Percentiles rank a stretch among this genome's conserved stretches.
Evolutionary conservation across 768 basidiomycete species (phyloP).

Genomic region (Boletus insuetus): DNA sequence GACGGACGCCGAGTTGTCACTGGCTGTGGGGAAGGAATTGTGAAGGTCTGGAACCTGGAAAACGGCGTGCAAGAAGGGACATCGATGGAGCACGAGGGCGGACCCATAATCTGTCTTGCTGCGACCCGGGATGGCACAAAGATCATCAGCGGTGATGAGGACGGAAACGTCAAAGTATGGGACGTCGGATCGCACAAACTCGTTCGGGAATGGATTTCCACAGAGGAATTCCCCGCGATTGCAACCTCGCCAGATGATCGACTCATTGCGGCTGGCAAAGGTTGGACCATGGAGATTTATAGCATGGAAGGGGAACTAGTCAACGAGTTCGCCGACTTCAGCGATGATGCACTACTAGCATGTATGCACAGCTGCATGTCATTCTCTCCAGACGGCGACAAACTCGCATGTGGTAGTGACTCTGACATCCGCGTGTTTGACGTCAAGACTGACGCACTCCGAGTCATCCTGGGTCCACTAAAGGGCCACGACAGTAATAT

Average conservation of each 20-base stretch:
- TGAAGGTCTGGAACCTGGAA: not conserved
- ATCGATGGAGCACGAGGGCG: not conserved
- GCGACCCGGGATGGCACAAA: slow-evolving; percentile 1
- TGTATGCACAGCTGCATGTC: not conserved
- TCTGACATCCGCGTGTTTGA: not conserved
- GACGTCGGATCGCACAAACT: not conserved
- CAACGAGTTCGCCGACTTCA: not conserved
- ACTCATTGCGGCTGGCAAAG: not conserved
- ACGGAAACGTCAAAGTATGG: not conserved
- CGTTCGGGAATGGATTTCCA: not conserved
- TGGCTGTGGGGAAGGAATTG: not conserved
- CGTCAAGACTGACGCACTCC: not conserved
- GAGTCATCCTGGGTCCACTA: not conserved
- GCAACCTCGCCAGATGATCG: not conserved
- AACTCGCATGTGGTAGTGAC: not conserved
- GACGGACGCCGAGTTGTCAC: slow-evolving; percentile 1
- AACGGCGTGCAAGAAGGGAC: not conserved
- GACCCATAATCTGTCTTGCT: rapidly evolving
- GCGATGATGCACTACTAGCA: too few species aligned
- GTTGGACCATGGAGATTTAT: not conserved
- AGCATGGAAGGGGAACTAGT: not conserved
- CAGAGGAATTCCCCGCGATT: rapidly evolving
- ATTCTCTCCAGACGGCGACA: not conserved
- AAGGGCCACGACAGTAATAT: not conserved
- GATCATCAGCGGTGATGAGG: not conserved